These are phyloP conservation scores for Saccharomycopsis schoenii DNA, from an alignment of 805 yeast genomes.

Conservation along the genomic window DNA sequence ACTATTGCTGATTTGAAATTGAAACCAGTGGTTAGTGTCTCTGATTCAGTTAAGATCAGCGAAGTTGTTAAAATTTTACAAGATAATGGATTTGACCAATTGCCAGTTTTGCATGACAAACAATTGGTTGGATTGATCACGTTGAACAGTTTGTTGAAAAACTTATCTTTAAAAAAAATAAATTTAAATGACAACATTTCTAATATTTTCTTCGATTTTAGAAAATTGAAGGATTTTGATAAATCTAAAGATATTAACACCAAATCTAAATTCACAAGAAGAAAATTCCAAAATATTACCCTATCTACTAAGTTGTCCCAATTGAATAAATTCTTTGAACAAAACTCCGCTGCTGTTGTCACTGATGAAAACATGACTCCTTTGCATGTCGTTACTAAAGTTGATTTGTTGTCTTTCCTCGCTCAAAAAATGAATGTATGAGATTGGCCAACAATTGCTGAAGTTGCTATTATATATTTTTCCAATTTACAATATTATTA, in stretches of 20 bases:
- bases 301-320: conserved; percentile 55
- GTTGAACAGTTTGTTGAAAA: conserved; percentile 58
- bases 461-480: background rate
- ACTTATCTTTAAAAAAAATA: conserved; percentile 51
- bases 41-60: conserved; percentile 46
- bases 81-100: conserved; percentile 73
- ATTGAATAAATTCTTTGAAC: conserved; percentile 72
- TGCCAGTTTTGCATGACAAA: conserved; percentile 60
- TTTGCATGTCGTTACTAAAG: conserved; percentile 78
- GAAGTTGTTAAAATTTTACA: conserved; percentile 62
- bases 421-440: background rate
- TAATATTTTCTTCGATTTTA: conserved; percentile 62
- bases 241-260: conserved; percentile 54
- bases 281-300: conserved; percentile 58
- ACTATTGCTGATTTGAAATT: conserved; percentile 61
- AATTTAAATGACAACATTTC: conserved; percentile 46
- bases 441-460: background rate
- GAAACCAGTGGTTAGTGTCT: conserved; percentile 73
- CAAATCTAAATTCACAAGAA: conserved; percentile 37
- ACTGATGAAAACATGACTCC: conserved; percentile 65
- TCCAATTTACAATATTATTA: background rate
- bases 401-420: conserved; percentile 55
- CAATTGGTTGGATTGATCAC: conserved; percentile 70
- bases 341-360: conserved; percentile 73
- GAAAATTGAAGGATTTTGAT: conserved; percentile 53